A percentile compares a stretch with the other conserved stretches of the same genome.
phyloP scores from a whole-genome alignment of 2,329 filamentous ascomycete species.

The Aspergillus eucalypticola region DNA sequence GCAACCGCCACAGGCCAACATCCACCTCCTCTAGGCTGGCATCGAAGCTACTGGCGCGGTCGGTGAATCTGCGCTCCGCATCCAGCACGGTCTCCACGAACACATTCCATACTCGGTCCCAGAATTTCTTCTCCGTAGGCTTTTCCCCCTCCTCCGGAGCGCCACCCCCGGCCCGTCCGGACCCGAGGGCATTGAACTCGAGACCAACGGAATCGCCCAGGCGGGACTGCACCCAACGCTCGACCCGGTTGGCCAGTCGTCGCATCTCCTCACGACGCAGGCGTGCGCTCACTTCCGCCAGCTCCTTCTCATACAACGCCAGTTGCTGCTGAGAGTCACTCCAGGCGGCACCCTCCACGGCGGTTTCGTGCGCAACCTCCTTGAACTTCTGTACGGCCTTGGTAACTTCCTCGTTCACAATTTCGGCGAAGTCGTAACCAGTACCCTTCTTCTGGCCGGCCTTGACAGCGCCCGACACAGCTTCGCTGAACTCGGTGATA shows the following conservation, averaged over 20 bases:
- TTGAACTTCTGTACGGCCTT: constrained; percentile 74
- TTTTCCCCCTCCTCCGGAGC: constrained; percentile 77
- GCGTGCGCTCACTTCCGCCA: constrained; percentile 82
- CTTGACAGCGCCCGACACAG: constrained; percentile 85
- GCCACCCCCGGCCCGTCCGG: constrained; percentile 77
- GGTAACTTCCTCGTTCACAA: constrained; percentile 80
- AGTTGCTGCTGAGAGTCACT: constrained; percentile 82
- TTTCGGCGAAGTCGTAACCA: constrained; percentile 91
- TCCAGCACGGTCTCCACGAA: constrained; percentile 82
- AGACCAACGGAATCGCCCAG: constrained; percentile 84
- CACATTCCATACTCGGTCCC: constrained; percentile 91
- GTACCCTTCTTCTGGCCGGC: constrained; percentile 87
- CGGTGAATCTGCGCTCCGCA: constrained; percentile 80
- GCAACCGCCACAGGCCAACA: constrained; percentile 86
- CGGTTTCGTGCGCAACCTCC: constrained; percentile 69
- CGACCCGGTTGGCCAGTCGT: constrained; percentile 82
- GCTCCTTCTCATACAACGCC: constrained; percentile 79
- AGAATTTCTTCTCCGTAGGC: constrained; percentile 79
- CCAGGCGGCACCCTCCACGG: constrained; percentile 81
- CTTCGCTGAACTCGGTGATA: constrained; percentile 79
- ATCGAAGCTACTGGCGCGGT: constrained; percentile 89
- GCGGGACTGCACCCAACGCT: constrained; percentile 88
- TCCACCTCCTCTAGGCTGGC: constrained; percentile 89
- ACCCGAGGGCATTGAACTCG: constrained; percentile 95
- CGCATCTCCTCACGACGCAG: constrained; percentile 96